Conservation (phyloP, 139 green algal genomes). For the Pseudopediastrum boryanum region DNA sequence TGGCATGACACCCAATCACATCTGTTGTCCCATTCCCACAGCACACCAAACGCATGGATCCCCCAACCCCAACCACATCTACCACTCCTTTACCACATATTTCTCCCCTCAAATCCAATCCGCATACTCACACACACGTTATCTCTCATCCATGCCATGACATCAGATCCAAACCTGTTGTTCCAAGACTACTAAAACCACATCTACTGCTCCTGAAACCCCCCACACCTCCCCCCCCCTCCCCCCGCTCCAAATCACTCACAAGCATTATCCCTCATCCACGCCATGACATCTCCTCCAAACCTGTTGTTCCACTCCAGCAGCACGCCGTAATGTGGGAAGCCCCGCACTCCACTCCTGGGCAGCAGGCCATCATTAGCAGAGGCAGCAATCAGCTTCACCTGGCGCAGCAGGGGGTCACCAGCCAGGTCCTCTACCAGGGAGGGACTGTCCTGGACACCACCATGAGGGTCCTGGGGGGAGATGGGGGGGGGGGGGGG, state of each 20-base stretch:
- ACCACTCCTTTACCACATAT: too few relatives aligned
- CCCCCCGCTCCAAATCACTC: background rate
- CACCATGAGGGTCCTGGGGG: conserved; percentile 65
- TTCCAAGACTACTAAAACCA: background rate
- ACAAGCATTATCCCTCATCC: conserved; percentile 32
- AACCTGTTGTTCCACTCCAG: conserved; percentile 49
- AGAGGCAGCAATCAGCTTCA: conserved; percentile 52
- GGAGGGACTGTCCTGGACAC: conserved; percentile 71
- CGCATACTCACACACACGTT: background rate
- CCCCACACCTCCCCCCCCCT: background rate
- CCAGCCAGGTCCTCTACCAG: conserved; percentile 71
- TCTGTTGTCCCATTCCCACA: too few relatives aligned
- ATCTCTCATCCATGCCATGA: background rate
- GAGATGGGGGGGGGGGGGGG: too few relatives aligned
- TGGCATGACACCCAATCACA: too few relatives aligned
- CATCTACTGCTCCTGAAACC: too few relatives aligned
- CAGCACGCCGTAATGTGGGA: conserved; percentile 69
- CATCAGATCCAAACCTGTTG: background rate
- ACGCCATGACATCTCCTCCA: conserved; percentile 25
- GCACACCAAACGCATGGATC: too few relatives aligned
- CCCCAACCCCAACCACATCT: background rate
- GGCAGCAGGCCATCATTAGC: conserved; percentile 53
- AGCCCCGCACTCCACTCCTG: conserved; percentile 55
- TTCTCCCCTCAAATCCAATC: too few relatives aligned
- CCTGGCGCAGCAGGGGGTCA: conserved; percentile 33